Evolutionary conservation across 306 rosid species (phyloP).

Genomic region (Delonix regia): DNA sequence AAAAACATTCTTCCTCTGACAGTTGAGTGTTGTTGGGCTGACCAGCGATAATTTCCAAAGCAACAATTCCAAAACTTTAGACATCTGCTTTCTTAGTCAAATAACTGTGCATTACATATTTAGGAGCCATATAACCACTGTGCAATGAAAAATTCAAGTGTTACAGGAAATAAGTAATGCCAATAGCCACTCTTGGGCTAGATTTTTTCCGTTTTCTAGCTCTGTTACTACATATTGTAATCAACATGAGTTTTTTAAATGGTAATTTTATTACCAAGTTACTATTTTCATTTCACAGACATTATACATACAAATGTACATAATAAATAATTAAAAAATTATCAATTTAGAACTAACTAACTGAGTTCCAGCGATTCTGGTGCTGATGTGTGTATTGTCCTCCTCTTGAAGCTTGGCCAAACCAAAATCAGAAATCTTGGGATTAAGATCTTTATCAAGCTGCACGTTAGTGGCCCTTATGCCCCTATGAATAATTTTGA

Average conservation of each 20-base stretch:
- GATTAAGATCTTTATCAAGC: conserved; percentile 53
- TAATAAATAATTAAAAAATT: neutral
- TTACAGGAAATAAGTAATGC: neutral
- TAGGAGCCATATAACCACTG: neutral
- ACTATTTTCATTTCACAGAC: neutral
- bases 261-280: neutral
- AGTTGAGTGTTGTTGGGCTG: neutral
- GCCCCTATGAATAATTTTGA: conserved; percentile 69
- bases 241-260: neutral
- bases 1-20: neutral
- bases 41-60: neutral
- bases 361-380: conserved; percentile 60
- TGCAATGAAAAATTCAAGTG: neutral
- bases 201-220: neutral
- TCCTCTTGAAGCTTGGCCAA: conserved; percentile 64
- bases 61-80: too few species aligned
- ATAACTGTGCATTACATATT: too few species aligned
- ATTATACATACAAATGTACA: neutral
- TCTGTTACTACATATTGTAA: neutral
- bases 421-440: conserved; percentile 65
- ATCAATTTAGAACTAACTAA: conserved; percentile 17
- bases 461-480: conserved; percentile 61
- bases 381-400: conserved; percentile 66
- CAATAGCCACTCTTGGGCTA: neutral
- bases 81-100: too few species aligned